phyloP scores from a whole-genome alignment of 176 grass and related monocot species.

The Cenchrus americanus region DNA sequence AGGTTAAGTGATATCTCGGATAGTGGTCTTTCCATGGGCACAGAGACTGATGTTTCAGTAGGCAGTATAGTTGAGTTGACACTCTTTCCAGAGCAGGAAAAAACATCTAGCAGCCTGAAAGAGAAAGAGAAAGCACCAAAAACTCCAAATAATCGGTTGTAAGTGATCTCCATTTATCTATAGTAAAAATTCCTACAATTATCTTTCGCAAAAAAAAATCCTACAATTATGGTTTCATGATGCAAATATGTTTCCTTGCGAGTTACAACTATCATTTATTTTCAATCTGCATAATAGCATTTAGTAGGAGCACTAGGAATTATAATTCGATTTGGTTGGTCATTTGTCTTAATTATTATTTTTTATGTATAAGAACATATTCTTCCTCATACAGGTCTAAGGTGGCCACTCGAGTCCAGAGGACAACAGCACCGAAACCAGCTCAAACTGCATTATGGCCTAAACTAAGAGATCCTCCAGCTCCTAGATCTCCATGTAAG shows the following conservation, averaged over 20 bases:
- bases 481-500: conserved; percentile 76
- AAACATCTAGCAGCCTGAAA: conserved; percentile 41
- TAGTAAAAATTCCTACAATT: not conserved
- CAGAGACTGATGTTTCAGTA: conserved; percentile 79
- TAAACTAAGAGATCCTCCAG: conserved; percentile 65
- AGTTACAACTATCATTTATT: not conserved
- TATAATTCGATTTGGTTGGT: not conserved
- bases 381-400: conserved; percentile 51
- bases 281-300: conserved; percentile 19
- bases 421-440: conserved; percentile 51
- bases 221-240: conserved; percentile 17
- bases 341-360: not conserved
- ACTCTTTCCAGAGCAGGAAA: conserved; percentile 57
- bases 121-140: conserved; percentile 33
- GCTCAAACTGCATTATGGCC: conserved; percentile 50
- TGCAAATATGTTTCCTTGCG: not conserved
- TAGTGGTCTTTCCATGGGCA: conserved; percentile 76
- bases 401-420: conserved; percentile 53
- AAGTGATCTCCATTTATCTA: conserved; percentile 34
- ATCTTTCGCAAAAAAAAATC: not conserved
- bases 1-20: conserved; percentile 87
- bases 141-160: conserved; percentile 56
- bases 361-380: conserved; percentile 13
- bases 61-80: conserved; percentile 59
- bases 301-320: not conserved